Base-by-base conservation (phyloP, 2,329 filamentous ascomycete genomes). In the Aspergillus fijiensis region DNA sequence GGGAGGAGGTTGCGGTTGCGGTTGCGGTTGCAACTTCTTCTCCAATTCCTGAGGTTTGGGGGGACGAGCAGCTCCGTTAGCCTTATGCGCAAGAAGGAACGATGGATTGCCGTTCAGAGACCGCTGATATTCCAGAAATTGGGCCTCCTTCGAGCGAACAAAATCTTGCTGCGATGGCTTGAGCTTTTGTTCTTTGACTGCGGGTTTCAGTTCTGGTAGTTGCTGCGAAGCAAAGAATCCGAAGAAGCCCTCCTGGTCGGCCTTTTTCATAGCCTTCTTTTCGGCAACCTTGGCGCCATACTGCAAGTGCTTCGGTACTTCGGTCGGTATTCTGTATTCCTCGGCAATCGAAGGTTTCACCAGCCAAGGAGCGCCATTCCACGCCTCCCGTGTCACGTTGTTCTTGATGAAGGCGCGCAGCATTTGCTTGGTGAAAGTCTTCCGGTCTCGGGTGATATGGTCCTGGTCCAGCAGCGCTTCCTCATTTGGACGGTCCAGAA, bases 361-460 rank as follows among this genome's bases (percentile, higher is more conserved):
- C 58, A 96, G 80, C 95, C 95, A 99, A 0, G 95, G 94, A 0
- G 95, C 95, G n/a, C 94, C 94, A 62, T 88, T 94, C 92, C 93
- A 98, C 4, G 92, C 86, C 71, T 98, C 95, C 62, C 94, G 83
- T 2, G 88, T 89, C n/a, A 97, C 89, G 0, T 92, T 95, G 76
- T 96, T 93, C 74, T 96, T 96, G 65, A 99, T 91, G 66, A 97
- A 99, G 5, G 92, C 92, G 35, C 94, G 88, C 47, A 99, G 82
- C 74, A 97, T 93, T 52, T 93, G 88, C 77, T 99, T 98, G 29
- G 94, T 97, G 73, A 98, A 99, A 51, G 91, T 85, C 69, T 94
- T 96, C 55, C 92, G 87, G 72, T 97, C 93, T 63, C 95, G 89
- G 63, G 86, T 89, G 59, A 98, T 88, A 71, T 96, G 89, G 53